These are phyloP conservation scores for Cotoneaster glaucophyllus DNA, from an alignment of 306 rosid species.

Conservation along the genomic window DNA sequence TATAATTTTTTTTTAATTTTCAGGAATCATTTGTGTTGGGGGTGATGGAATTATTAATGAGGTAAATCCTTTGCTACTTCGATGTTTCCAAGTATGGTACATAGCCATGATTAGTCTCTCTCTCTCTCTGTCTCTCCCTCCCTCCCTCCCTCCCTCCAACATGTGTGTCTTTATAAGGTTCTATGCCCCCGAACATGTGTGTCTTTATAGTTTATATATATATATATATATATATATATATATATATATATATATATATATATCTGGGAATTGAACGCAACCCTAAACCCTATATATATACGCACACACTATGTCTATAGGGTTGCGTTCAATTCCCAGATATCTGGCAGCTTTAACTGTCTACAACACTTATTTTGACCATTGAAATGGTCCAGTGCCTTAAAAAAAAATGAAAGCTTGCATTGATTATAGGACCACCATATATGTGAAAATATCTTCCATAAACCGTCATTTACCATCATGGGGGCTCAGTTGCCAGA, in stretches of 20 bases:
- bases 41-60: conserved; percentile 99
- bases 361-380: not conserved
- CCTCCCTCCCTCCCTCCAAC: not conserved
- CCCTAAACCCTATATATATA: no score
- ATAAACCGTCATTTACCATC: not conserved
- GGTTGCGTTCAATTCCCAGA: not conserved
- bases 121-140: not conserved
- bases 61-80: conserved; percentile 46
- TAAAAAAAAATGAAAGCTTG: not conserved
- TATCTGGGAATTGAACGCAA: no score
- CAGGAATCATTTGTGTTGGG: conserved; percentile 98
- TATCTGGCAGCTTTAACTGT: not conserved
- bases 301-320: not conserved
- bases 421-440: not conserved
- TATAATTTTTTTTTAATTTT: conserved; percentile 16
- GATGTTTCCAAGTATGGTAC: conserved; percentile 11
- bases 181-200: no score
- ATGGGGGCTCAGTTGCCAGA: not conserved
- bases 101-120: not conserved
- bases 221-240: no score
- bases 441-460: not conserved
- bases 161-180: no score
- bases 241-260: no score
- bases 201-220: no score
- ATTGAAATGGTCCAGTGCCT: not conserved